Evolutionary conservation across 2,329 filamentous ascomycete species (phyloP), one percentile per base, ranked within the genome.

Genomic region (Colletotrichum neosansevieriae): DNA sequence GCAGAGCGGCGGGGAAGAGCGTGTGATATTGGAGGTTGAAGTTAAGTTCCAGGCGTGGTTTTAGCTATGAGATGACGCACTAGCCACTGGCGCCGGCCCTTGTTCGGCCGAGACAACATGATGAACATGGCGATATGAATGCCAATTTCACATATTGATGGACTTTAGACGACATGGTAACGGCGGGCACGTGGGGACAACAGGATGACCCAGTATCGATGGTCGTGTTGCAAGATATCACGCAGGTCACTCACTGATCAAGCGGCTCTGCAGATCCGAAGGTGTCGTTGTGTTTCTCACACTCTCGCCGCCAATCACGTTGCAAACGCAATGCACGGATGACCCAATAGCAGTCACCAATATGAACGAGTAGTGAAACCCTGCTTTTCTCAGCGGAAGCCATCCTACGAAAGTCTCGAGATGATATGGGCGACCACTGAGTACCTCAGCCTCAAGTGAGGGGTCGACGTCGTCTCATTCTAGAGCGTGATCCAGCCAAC

Each of bases 51-150:
- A 38, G 66, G 65, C 40, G 54, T 32, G 24, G 61, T 59, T 62
- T 68, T 40, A 54, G 40, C 53, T 15, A 53, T 64, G 65, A 54
- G 65, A 67, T 38, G 59, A 58, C 13, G 51, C 59, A 63, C 17
- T 36, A 58, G 34, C 4, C 13, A 13, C 11, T 24, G 13, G 19
- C 13, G 44, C 32, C 61, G 54, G 66, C 36, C 21, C 65, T 47
- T 54, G 47, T 21, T 59, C 61, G 65, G 65, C 65, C 54, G 61
- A 68, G 19, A 65, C 15, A n/a, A 9, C 32, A 24, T 3, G 34
- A 9, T 15, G n/a, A 6, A 34, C 24, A 38, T 21, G 17, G 58
- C 3, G 21, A 38, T n/a, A 45, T 13, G 15, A 40, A 17, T 5
- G 32, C 29, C 13, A 40, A 58, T 45, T 45, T 24, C 38, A 53